Evolutionary conservation across 768 basidiomycete species (phyloP), one percentile per base, ranked within the genome.

Genomic region (Termitomyces sp.): DNA sequence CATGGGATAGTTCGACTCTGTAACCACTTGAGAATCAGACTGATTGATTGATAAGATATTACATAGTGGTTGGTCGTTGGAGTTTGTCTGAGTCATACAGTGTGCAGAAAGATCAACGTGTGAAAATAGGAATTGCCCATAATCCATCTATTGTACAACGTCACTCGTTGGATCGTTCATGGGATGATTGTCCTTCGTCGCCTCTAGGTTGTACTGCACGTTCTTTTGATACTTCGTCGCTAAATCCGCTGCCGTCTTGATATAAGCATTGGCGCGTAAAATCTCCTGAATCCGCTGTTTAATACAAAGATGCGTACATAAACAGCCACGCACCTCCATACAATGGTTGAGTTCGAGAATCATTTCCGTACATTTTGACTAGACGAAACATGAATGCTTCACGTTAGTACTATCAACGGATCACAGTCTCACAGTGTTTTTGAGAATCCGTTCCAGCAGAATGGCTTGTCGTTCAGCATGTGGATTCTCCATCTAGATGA

Each of bases 311-410:
- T 43, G n/a, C 26, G 40, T 30, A 38, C 15, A 54, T 48, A 26
- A 10, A 43, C 28, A 48, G 11, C 46, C 28, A 30, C 48, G 23
- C 51, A 94, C 93, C 74, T 93, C 87, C 59, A 94, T 73, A 66
- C 89, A 92, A 58, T 89, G 87, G 66, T 96, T 96, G 57, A 97
- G 78, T 67, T 96, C 94, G 26, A 86, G 69, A 55, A 97, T 83
- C 71, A 87, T 86, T 70, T 98, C 94, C 33, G 93, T 93, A 71
- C 92, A 95, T 72, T 94, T 94, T 52, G 91, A 90, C 94, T 94
- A 44, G 26, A 38, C 2, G 15, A 11, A n/a, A 12, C 1, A 38
- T 55, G 23, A 52, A 42, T 19, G 15, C 33, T 38, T 23, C 2
- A 28, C 9, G 0, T 17, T n/a, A 12, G 12, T 21, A 11, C 19